phyloP scores from a whole-genome alignment of 805 yeast genomes.

The Millerozyma acaciae region DNA sequence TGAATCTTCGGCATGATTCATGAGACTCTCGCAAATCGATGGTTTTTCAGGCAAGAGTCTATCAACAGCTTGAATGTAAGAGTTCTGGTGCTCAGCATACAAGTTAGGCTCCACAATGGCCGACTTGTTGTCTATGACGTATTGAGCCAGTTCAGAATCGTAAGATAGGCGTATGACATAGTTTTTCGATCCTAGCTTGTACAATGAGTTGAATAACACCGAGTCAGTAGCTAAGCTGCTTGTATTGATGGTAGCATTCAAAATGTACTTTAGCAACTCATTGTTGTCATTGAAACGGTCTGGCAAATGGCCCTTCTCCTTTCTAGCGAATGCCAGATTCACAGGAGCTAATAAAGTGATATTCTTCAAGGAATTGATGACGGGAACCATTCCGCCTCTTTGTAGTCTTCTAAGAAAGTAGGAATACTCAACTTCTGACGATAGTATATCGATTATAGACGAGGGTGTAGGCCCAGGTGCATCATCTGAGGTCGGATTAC shows the following conservation, averaged over 20 bases:
- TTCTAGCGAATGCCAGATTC: slow-evolving; percentile 63
- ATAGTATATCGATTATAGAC: slow-evolving; percentile 64
- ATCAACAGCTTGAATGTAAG: slow-evolving; percentile 65
- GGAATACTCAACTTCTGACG: slow-evolving; percentile 65
- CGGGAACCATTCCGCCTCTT: slow-evolving; percentile 57
- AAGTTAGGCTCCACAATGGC: slow-evolving; percentile 56
- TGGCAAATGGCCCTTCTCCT: background rate
- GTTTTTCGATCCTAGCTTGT: slow-evolving; percentile 10
- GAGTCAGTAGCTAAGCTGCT: slow-evolving; percentile 23
- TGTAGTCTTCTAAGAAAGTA: slow-evolving; percentile 60
- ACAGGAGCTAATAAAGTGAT: slow-evolving; percentile 78
- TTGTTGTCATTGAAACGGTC: slow-evolving; percentile 7
- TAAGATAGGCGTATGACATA: slow-evolving; percentile 24
- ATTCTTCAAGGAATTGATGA: slow-evolving; percentile 53
- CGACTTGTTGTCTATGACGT: slow-evolving; percentile 40
- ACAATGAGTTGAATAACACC: slow-evolving; percentile 30
- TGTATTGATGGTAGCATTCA: slow-evolving; percentile 30
- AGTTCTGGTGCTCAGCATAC: slow-evolving; percentile 57
- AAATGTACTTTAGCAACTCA: slow-evolving; percentile 26
- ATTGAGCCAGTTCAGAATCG: slow-evolving; percentile 22
- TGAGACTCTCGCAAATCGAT: slow-evolving; percentile 33
- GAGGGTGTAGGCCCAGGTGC: slow-evolving; percentile 24
- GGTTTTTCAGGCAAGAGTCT: slow-evolving; percentile 35
- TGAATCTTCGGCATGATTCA: slow-evolving; percentile 24
- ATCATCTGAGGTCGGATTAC: background rate